Conservation (phyloP, 108 stramenopile genomes). For the Fistulifera solaris region DNA sequence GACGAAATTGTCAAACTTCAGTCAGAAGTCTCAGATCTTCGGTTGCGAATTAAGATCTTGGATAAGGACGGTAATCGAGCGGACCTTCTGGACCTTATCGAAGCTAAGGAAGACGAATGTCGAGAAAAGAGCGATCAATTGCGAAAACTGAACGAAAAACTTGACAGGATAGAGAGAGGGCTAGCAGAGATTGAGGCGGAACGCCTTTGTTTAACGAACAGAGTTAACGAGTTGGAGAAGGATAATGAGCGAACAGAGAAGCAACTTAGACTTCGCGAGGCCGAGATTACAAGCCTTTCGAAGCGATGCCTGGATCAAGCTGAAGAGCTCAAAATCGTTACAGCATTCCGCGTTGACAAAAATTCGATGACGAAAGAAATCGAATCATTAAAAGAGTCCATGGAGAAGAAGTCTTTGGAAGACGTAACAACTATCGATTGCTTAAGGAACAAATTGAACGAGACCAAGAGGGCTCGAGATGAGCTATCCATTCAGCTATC, state of each 20-base stretch:
- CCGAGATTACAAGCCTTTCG: constrained; percentile 27
- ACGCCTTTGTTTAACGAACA: constrained; percentile 14
- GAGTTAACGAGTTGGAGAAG: constrained; percentile 17
- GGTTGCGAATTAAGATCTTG: neutral
- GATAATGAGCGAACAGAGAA: constrained; percentile 27
- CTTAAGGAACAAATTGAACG: neutral
- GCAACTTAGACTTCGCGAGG: constrained; percentile 30
- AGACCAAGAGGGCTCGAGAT: neutral
- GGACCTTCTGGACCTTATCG: neutral
- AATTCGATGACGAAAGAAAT: constrained; percentile 2
- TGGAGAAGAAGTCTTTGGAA: neutral
- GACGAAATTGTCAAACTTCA: no score
- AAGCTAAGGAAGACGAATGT: neutral
- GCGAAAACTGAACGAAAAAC: constrained; percentile 20
- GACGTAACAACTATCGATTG: neutral
- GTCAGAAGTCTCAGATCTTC: neutral
- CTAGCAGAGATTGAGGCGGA: constrained; percentile 35
- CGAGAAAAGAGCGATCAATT: constrained; percentile 11
- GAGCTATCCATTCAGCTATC: neutral
- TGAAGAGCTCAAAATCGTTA: constrained; percentile 14
- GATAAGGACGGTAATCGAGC: neutral
- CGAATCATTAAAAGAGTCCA: neutral
- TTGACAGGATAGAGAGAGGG: constrained; percentile 21
- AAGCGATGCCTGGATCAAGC: constrained; percentile 20
- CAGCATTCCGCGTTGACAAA: neutral